Percentiles rank a stretch among this genome's conserved stretches.
Conservation (phyloP, 257 asterid species). For the Cruciata laevipes region DNA sequence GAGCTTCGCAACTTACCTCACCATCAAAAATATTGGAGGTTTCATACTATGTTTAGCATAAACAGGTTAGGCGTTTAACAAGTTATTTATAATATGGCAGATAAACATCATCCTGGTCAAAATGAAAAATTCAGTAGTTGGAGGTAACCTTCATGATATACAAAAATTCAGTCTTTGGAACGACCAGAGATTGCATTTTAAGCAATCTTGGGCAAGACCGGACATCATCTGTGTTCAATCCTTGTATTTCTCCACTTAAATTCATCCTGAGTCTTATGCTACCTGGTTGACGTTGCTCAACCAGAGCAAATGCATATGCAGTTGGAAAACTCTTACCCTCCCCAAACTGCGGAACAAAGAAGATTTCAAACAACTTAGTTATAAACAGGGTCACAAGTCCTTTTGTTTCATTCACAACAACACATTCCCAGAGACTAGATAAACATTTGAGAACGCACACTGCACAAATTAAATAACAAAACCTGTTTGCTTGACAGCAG, state of each 20-base stretch:
- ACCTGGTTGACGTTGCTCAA: conserved; percentile 79
- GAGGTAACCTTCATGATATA: conserved; percentile 56
- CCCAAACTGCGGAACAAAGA: conserved; percentile 41
- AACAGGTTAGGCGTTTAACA: background rate
- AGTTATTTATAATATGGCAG: background rate
- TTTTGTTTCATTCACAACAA: background rate
- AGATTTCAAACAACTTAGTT: background rate
- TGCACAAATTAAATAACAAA: conserved; percentile 1
- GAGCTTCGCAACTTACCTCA: background rate
- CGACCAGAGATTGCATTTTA: conserved; percentile 52
- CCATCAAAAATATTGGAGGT: background rate
- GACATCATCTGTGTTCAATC: conserved; percentile 41
- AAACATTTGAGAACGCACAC: background rate
- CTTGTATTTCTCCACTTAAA: conserved; percentile 62
- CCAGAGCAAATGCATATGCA: conserved; percentile 85
- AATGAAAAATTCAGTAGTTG: background rate
- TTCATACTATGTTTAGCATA: background rate
- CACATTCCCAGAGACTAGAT: background rate
- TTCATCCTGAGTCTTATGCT: conserved; percentile 59
- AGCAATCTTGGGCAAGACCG: conserved; percentile 53
- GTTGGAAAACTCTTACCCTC: conserved; percentile 55
- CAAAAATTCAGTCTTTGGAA: conserved; percentile 21
- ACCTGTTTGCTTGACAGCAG: conserved; percentile 67
- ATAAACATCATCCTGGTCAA: background rate
- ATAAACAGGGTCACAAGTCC: background rate